These are phyloP conservation scores for Cutaneotrichosporon cyanovorans DNA, from an alignment of 1,284 basidiomycete genomes.

Conservation along the genomic window DNA sequence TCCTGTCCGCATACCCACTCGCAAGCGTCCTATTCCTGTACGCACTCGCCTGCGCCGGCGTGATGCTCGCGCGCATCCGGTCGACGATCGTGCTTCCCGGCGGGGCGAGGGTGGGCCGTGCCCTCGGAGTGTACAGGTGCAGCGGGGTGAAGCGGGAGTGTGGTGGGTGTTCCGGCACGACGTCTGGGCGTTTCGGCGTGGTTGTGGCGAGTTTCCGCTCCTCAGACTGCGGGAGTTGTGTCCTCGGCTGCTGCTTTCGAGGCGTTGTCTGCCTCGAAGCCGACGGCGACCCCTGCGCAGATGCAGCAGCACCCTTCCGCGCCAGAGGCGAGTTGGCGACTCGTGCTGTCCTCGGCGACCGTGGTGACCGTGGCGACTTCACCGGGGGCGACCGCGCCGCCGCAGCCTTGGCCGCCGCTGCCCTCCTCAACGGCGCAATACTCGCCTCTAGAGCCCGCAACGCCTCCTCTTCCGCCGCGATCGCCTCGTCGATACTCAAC, in stretches of 20 bases:
- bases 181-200: too few species aligned
- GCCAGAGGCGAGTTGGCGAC: neutral
- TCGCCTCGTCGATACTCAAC: slow-evolving; percentile 34
- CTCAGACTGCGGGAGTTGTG: too few species aligned
- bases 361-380: too few species aligned
- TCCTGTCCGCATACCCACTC: too few species aligned
- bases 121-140: neutral
- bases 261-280: too few species aligned
- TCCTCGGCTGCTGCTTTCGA: too few species aligned
- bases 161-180: neutral
- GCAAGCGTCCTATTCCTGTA: too few species aligned
- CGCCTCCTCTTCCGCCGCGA: slow-evolving; percentile 40
- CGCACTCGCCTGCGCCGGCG: too few species aligned
- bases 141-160: neutral
- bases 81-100: slow-evolving; percentile 5
- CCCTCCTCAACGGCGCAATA: slow-evolving; percentile 27
- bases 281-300: too few species aligned
- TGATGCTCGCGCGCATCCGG: slow-evolving; percentile 7
- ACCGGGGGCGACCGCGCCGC: too few species aligned
- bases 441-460: slow-evolving; percentile 31
- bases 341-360: neutral
- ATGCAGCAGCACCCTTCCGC: too few species aligned
- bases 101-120: neutral
- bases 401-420: neutral
- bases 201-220: too few species aligned